Base-by-base conservation (phyloP, 2,329 filamentous ascomycete species). In the Tolypocladium inflatum region DNA sequence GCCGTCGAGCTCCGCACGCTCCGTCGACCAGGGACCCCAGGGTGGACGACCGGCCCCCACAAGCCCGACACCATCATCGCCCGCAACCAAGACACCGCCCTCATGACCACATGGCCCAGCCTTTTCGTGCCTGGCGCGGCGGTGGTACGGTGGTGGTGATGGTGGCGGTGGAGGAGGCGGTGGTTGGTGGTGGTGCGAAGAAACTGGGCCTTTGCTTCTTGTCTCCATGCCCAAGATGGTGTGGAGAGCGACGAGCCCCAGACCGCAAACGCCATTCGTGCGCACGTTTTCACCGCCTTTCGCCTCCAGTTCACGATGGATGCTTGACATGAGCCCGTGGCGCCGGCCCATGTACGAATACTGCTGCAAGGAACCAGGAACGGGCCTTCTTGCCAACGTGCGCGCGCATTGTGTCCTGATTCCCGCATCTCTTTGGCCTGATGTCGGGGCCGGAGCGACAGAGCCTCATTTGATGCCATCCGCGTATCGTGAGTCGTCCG, bases 341-440 rank as follows among this genome's bases (percentile, higher is more conserved):
- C 48, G 48, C 48, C 30, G 5, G 48, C 10, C 48, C 30, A 26
- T 13, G 4, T 30, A 30, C 26, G 26, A 30, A 6, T 30, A 19
- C 55, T 56, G 51, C 55, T 56, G 55, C 55, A 56, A 56, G 55
- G 45, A 56, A 56, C 55, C 55, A 56, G 55, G 55, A 39, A 56
- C 55, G 26, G 26, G 38, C 38, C 21, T 26, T 38, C 21, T 13
- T 30, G 26, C 2, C 45, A 23, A 5, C 15, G 23, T 33, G 43
- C 26, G 7, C 8, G 45, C 45, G 17, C 23, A 4, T 50, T 17
- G 30, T 51, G 48, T 26, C 30, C 48, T 51, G 48, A 51, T 51
- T 50, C 8, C 9, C 19, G 48, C 26, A 30, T 35, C 19, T 6
- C 30, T 51, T 52, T 52, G 48, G 48, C 19, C 48, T 52, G 30